A percentile compares a stretch with the other conserved stretches of the same genome.
Conservation (phyloP, 2,329 filamentous ascomycete species). For the Hawksworthiomyces lignivorus region DNA sequence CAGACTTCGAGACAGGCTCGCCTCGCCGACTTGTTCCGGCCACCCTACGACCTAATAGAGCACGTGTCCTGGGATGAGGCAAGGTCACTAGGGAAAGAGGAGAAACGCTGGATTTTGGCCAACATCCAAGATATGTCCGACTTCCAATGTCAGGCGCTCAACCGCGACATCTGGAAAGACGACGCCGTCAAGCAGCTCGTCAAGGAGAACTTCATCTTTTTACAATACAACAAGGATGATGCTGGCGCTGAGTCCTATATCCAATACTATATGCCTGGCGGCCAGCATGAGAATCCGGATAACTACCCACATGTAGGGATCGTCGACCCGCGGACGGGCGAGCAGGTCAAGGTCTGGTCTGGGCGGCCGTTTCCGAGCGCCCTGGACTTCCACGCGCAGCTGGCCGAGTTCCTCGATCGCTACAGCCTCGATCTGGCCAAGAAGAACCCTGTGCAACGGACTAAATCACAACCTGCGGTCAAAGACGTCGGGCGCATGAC, state of each 20-base stretch:
- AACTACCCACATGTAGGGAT: slow-evolving; percentile 96
- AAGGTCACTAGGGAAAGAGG: slow-evolving; percentile 74
- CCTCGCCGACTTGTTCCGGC: slow-evolving; percentile 85
- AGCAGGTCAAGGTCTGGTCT: slow-evolving; percentile 95
- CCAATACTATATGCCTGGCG: slow-evolving; percentile 75
- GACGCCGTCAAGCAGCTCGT: slow-evolving; percentile 69
- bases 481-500: slow-evolving; percentile 83
- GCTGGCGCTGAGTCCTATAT: slow-evolving; percentile 71
- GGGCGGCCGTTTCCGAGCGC: slow-evolving; percentile 66
- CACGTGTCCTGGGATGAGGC: slow-evolving; percentile 75
- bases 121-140: slow-evolving; percentile 91
- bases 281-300: slow-evolving; percentile 68
- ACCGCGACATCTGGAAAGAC: slow-evolving; percentile 95
- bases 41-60: slow-evolving; percentile 84
- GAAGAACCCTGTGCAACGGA: slow-evolving; percentile 86
- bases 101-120: slow-evolving; percentile 89
- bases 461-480: slow-evolving; percentile 55
- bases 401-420: slow-evolving; percentile 93
- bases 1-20: slow-evolving; percentile 30
- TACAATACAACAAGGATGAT: slow-evolving; percentile 88
- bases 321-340: slow-evolving; percentile 88
- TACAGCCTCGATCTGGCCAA: slow-evolving; percentile 84
- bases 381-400: slow-evolving; percentile 77
- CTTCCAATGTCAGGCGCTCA: slow-evolving; percentile 90
- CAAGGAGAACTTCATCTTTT: slow-evolving; percentile 86